Evolutionary conservation across 441 rosid genomes (phyloP).

Genomic region (Aquilaria agallochum): DNA sequence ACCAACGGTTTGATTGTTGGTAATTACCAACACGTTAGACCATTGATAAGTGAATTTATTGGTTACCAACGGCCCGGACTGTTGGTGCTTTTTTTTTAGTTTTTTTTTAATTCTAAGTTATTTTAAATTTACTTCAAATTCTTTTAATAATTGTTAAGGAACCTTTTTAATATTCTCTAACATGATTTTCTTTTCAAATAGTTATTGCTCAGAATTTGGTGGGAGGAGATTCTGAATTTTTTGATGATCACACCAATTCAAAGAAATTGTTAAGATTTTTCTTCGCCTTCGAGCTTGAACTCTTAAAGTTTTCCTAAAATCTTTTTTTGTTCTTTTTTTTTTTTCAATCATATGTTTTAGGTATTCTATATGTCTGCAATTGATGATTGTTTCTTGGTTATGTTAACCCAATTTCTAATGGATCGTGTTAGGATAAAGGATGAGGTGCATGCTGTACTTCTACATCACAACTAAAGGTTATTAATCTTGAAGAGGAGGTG

Average conservation of each 20-base stretch:
- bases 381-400: constrained; percentile 1
- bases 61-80: too few relatives aligned
- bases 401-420: constrained; percentile 18
- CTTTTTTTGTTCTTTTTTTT: not conserved
- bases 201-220: constrained; percentile 65
- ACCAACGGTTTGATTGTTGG: too few relatives aligned
- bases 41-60: too few relatives aligned
- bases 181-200: not conserved
- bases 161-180: too few relatives aligned
- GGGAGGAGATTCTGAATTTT: constrained; percentile 79
- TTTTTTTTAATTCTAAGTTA: too few relatives aligned
- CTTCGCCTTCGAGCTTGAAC: not conserved
- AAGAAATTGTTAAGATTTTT: constrained; percentile 43
- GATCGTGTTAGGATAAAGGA: constrained; percentile 57
- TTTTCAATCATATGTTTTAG: too few relatives aligned
- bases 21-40: too few relatives aligned
- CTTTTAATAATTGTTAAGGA: too few relatives aligned
- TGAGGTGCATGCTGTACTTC: constrained; percentile 58
- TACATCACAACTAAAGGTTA: constrained; percentile 70
- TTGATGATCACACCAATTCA: constrained; percentile 78
- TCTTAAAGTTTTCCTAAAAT: not conserved
- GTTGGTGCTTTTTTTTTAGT: too few relatives aligned
- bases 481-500: not conserved
- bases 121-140: too few relatives aligned
- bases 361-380: too few relatives aligned